Evolutionary conservation across 345 rosid species (phyloP).

Genomic region (Dipteronia sinensis): DNA sequence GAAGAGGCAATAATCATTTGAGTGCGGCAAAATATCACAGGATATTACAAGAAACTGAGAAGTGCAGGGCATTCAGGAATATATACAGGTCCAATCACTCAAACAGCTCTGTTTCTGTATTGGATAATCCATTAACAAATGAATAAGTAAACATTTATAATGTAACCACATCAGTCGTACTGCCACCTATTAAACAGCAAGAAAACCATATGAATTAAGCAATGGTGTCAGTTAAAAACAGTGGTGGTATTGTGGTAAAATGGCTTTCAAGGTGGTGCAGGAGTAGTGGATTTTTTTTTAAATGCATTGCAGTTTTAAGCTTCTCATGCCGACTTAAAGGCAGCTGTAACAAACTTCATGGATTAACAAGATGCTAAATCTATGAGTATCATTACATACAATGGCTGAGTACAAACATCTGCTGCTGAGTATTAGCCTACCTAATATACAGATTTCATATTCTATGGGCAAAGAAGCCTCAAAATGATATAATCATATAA

Average conservation of each 20-base stretch:
- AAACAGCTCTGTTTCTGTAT: not conserved
- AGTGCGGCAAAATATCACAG: not conserved
- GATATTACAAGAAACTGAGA: not conserved
- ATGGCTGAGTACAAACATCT: not conserved
- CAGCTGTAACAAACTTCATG: not conserved
- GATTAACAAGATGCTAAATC: not conserved
- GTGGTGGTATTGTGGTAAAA: not conserved
- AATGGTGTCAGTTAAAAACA: too few relatives aligned
- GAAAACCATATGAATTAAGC: not conserved
- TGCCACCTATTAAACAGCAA: not conserved
- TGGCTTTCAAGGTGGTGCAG: not conserved
- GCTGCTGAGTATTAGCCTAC: not conserved
- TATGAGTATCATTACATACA: slow-evolving; percentile 1
- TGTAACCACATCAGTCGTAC: not conserved
- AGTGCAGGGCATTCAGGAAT: not conserved
- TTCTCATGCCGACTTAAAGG: not conserved
- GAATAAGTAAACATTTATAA: slow-evolving; percentile 1
- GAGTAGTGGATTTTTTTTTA: not conserved
- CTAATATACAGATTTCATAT: not conserved
- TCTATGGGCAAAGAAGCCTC: not conserved
- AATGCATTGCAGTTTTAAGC: not conserved
- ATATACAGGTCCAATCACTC: not conserved
- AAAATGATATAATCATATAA: not conserved
- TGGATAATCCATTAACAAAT: not conserved
- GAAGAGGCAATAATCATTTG: slow-evolving; percentile 23